These are phyloP conservation scores for Rhododendron henanense DNA, from an alignment of 148 eudicot genomes.

Conservation along the genomic window DNA sequence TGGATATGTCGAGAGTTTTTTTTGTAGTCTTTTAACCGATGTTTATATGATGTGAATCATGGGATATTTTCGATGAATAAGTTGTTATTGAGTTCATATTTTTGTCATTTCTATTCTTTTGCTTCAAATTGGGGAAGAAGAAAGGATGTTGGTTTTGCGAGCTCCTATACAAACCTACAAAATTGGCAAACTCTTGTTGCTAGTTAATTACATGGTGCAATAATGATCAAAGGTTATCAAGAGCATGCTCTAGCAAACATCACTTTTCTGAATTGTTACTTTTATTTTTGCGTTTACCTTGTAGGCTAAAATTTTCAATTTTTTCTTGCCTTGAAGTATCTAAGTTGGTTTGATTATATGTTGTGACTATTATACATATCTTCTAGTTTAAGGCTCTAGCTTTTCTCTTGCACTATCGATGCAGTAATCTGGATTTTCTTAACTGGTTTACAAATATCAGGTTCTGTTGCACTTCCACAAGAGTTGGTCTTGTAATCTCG, in stretches of 20 bases:
- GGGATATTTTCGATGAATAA: neutral
- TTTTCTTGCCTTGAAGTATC: neutral
- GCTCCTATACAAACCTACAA: neutral
- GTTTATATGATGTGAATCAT: neutral
- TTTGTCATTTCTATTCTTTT: too few species aligned
- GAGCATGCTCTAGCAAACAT: neutral
- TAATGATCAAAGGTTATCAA: neutral
- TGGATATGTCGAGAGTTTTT: neutral
- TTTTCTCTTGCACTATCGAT: neutral
- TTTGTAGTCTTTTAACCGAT: neutral
- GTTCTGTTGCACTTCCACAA: neutral
- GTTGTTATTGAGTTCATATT: neutral
- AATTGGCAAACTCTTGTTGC: neutral
- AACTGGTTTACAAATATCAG: slow-evolving; percentile 8
- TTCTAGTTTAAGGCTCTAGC: neutral
- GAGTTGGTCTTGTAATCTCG: slow-evolving; percentile 7
- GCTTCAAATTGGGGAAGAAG: too few species aligned
- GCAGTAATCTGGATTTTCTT: neutral
- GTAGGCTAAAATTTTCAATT: neutral
- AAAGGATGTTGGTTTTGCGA: neutral
- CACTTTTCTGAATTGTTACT: neutral
- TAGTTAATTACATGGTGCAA: neutral
- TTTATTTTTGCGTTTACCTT: neutral
- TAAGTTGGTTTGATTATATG: neutral
- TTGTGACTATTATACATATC: neutral